Evolutionary conservation across 163 green algal species (phyloP).

Genomic region (Chloromonas sp.): DNA sequence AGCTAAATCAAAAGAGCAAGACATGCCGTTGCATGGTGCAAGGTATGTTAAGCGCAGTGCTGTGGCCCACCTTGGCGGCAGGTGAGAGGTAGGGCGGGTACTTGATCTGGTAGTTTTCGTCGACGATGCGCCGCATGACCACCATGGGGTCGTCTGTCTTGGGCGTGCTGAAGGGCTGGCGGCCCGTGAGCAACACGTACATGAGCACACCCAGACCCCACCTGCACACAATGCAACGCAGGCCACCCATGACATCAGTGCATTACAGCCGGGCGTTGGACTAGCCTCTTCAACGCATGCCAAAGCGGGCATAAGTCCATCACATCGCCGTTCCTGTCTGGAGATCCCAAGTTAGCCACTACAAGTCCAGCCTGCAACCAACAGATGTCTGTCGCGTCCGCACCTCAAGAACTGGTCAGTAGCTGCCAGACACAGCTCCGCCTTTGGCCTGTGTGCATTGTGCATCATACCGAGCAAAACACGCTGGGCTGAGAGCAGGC

Average conservation of each 20-base stretch:
- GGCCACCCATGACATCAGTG: not conserved
- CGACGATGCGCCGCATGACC: constrained; percentile 92
- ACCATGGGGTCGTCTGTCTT: constrained; percentile 95
- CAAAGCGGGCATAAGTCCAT: too few species aligned
- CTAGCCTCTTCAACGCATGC: too few species aligned
- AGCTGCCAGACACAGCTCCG: too few species aligned
- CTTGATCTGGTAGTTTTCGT: constrained; percentile 86
- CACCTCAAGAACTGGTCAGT: too few species aligned
- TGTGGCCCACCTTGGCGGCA: constrained; percentile 53
- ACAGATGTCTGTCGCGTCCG: too few species aligned
- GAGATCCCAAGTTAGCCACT: too few species aligned
- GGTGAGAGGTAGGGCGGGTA: constrained; percentile 86
- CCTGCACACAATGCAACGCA: constrained; percentile 21
- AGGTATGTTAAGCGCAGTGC: not conserved
- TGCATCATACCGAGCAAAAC: not conserved
- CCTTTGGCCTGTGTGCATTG: too few species aligned
- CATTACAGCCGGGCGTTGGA: not conserved
- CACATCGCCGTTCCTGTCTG: too few species aligned
- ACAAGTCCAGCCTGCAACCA: too few species aligned
- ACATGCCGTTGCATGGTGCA: not conserved
- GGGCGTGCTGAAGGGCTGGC: constrained; percentile 90
- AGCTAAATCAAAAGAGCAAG: not conserved
- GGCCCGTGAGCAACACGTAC: constrained; percentile 92
- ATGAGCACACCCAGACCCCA: constrained; percentile 80
- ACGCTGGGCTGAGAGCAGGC: not conserved